These are phyloP conservation scores for Bryoglossum gracile DNA, from an alignment of 495 filamentous ascomycete species.

Conservation along the genomic window DNA sequence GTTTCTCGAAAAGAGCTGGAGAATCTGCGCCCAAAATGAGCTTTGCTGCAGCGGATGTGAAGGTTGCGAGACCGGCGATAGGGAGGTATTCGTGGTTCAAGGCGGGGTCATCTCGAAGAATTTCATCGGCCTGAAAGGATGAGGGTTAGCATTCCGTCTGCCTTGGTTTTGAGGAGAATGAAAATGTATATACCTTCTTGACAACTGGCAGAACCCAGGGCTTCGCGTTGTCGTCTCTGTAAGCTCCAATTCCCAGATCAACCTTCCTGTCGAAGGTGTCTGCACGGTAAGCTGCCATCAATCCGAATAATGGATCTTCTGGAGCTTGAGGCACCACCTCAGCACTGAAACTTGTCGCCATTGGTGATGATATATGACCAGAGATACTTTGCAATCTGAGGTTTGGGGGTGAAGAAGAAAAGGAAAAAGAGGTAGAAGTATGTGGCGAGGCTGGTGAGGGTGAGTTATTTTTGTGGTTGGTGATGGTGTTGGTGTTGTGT, in stretches of 20 bases:
- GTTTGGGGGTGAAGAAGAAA: slow-evolving; percentile 9
- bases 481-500: too few relatives aligned
- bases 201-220: slow-evolving; percentile 98
- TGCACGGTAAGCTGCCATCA: slow-evolving; percentile 81
- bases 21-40: slow-evolving; percentile 76
- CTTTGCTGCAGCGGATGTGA: slow-evolving; percentile 83
- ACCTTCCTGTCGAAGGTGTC: slow-evolving; percentile 84
- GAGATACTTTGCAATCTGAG: slow-evolving; percentile 32
- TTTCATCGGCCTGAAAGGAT: slow-evolving; percentile 71
- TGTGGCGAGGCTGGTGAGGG: neutral
- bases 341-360: slow-evolving; percentile 64
- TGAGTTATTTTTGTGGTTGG: slow-evolving; percentile 6
- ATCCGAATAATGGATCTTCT: slow-evolving; percentile 90
- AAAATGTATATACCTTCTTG: slow-evolving; percentile 62
- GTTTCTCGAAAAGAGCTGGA: slow-evolving; percentile 75
- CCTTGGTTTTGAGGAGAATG: neutral
- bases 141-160: slow-evolving; percentile 11
- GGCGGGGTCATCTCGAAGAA: slow-evolving; percentile 76
- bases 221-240: slow-evolving; percentile 90
- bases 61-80: slow-evolving; percentile 78
- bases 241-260: slow-evolving; percentile 93
- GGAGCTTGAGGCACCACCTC: slow-evolving; percentile 82
- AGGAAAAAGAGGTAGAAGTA: too few relatives aligned
- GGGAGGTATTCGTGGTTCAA: slow-evolving; percentile 98
- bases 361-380: slow-evolving; percentile 42